phyloP scores from a whole-genome alignment of 176 grass and related monocot species.

The Ananas comosus region DNA sequence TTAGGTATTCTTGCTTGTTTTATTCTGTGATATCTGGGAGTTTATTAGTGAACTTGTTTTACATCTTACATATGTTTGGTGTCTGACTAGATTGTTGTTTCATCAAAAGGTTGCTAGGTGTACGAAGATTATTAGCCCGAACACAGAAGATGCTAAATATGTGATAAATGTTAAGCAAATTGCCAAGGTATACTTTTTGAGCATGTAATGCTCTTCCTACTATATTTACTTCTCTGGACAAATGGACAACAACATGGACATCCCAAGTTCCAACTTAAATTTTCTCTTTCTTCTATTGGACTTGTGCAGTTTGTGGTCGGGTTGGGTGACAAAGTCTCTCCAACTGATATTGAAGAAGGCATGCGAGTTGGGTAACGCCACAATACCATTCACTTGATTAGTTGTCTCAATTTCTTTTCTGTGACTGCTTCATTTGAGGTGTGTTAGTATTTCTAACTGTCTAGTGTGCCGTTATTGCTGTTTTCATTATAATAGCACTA shows the following conservation, averaged over 20 bases:
- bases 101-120: slow-evolving; percentile 74
- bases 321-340: slow-evolving; percentile 85
- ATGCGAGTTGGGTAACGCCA: slow-evolving; percentile 79
- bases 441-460: too few relatives aligned
- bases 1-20: neutral
- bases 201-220: slow-evolving; percentile 1
- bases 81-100: neutral
- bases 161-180: slow-evolving; percentile 99
- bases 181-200: slow-evolving; percentile 50
- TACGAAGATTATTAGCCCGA: slow-evolving; percentile 94
- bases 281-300: slow-evolving; percentile 23
- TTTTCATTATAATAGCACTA: too few relatives aligned
- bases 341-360: slow-evolving; percentile 94
- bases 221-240: neutral
- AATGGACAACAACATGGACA: neutral
- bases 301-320: slow-evolving; percentile 79
- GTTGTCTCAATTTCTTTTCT: too few relatives aligned
- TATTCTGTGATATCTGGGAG: neutral
- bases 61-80: neutral
- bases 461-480: too few relatives aligned
- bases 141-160: slow-evolving; percentile 92
- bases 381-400: neutral
- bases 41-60: neutral
- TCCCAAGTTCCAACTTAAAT: neutral
- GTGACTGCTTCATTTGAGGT: too few relatives aligned